phyloP scores from a whole-genome alignment of 352 stramenopile genomes.

The Aphanomyces cochlioides region DNA sequence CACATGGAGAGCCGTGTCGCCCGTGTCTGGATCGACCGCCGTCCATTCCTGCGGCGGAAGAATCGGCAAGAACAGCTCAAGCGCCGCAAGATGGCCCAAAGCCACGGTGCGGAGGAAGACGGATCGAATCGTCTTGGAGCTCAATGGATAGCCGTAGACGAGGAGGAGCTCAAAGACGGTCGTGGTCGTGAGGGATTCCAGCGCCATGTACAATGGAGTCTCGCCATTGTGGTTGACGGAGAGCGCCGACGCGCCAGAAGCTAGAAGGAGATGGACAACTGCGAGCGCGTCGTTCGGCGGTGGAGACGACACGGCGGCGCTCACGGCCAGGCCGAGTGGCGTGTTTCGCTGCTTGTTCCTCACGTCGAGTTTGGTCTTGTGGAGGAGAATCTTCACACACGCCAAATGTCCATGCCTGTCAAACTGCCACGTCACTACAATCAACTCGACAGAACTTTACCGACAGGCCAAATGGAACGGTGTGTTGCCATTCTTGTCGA shows the following conservation, averaged over 20 bases:
- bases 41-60: not conserved
- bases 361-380: conserved; percentile 23
- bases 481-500: conserved; percentile 30
- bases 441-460: not conserved
- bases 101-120: not conserved
- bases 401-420: not conserved
- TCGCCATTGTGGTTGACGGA: conserved; percentile 11
- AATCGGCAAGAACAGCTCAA: conserved; percentile 4
- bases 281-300: not conserved
- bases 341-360: conserved; percentile 20
- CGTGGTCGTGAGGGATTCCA: not conserved
- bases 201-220: conserved; percentile 8
- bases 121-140: conserved; percentile 4
- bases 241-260: not conserved
- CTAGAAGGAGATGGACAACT: conserved; percentile 5
- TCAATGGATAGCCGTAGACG: conserved; percentile 21
- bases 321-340: conserved; percentile 12
- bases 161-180: not conserved
- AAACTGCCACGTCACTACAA: not conserved
- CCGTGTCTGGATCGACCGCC: not conserved
- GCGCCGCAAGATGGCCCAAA: not conserved
- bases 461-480: conserved; percentile 23
- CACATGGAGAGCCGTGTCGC: conserved; percentile 17
- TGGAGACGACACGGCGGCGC: not conserved
- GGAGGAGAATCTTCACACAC: not conserved